phyloP scores from a whole-genome alignment of 148 eudicot genomes.

The Mesembryanthemum crystallinum region DNA sequence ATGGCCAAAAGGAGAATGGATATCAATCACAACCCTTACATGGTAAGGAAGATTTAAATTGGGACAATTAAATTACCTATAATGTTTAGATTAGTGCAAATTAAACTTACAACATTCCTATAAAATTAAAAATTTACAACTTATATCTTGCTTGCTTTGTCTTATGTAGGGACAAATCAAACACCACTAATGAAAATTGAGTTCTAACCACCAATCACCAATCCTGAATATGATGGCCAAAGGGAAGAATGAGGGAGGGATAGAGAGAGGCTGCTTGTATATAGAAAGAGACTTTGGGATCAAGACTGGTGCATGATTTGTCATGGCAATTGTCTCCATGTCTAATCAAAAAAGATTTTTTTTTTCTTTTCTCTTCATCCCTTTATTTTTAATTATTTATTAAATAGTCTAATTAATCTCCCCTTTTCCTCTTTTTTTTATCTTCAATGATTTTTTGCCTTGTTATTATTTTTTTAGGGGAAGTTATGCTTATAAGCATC shows the following conservation, averaged over 20 bases:
- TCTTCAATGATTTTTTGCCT: background rate
- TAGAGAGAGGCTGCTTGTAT: slow-evolving; percentile 43
- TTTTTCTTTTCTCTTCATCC: background rate
- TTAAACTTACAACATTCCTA: background rate
- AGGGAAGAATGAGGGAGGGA: slow-evolving; percentile 13
- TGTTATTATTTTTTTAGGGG: slow-evolving; percentile 12
- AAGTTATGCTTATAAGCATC: slow-evolving; percentile 15
- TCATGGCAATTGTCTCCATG: slow-evolving; percentile 22
- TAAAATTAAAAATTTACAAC: background rate
- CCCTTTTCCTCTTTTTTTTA: background rate
- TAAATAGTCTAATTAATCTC: slow-evolving; percentile 5
- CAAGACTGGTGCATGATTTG: slow-evolving; percentile 18
- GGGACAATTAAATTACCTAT: background rate
- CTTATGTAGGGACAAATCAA: slow-evolving; percentile 44
- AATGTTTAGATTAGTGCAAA: slow-evolving; percentile 20
- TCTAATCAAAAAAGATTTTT: slow-evolving; percentile 20
- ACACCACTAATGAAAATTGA: slow-evolving; percentile 62
- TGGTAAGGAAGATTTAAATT: slow-evolving; percentile 27
- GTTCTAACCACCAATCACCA: slow-evolving; percentile 44
- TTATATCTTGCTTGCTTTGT: slow-evolving; percentile 13
- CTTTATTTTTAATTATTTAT: background rate
- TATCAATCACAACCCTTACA: slow-evolving; percentile 36
- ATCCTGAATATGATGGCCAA: slow-evolving; percentile 33
- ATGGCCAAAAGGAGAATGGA: slow-evolving; percentile 38
- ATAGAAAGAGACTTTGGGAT: slow-evolving; percentile 38